phyloP scores from a whole-genome alignment of 352 stramenopile genomes.

The Blastocystis hominis region DNA sequence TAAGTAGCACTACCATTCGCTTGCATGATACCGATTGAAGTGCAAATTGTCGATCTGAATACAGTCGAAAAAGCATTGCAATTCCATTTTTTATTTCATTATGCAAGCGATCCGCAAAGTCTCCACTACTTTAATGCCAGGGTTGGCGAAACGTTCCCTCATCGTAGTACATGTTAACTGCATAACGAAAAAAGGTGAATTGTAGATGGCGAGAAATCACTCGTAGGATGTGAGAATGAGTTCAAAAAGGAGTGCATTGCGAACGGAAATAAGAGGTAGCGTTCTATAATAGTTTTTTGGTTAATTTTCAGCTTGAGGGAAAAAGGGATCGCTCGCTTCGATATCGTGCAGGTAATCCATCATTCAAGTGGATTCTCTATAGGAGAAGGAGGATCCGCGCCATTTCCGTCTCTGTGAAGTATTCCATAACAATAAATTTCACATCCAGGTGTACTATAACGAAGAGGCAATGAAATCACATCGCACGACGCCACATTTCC shows the following conservation, averaged over 20 bases:
- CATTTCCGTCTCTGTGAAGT: slow-evolving; percentile 29
- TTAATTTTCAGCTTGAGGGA: background rate
- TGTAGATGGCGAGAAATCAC: background rate
- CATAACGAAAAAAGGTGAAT: background rate
- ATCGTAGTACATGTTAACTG: slow-evolving; percentile 40
- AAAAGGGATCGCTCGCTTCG: slow-evolving; percentile 25
- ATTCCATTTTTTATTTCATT: background rate
- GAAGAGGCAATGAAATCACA: slow-evolving; percentile 41
- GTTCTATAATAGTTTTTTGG: background rate
- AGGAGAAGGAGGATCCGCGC: background rate
- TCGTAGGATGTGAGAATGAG: background rate
- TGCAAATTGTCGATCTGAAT: too few species aligned
- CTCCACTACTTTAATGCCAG: background rate
- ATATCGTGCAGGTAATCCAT: slow-evolving; percentile 10
- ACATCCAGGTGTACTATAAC: slow-evolving; percentile 26
- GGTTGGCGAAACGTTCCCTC: background rate
- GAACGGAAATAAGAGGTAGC: slow-evolving; percentile 17
- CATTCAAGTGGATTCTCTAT: background rate
- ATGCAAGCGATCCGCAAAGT: background rate
- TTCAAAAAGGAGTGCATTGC: slow-evolving; percentile 48
- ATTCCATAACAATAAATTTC: background rate
- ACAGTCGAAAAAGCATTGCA: too few species aligned
- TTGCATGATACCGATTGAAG: too few species aligned
- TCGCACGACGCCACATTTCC: background rate
- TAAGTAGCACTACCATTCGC: too few species aligned